These are phyloP conservation scores for Funneliformis geosporum DNA, from an alignment of 192 early-diverging fungal genomes.

Conservation along the genomic window DNA sequence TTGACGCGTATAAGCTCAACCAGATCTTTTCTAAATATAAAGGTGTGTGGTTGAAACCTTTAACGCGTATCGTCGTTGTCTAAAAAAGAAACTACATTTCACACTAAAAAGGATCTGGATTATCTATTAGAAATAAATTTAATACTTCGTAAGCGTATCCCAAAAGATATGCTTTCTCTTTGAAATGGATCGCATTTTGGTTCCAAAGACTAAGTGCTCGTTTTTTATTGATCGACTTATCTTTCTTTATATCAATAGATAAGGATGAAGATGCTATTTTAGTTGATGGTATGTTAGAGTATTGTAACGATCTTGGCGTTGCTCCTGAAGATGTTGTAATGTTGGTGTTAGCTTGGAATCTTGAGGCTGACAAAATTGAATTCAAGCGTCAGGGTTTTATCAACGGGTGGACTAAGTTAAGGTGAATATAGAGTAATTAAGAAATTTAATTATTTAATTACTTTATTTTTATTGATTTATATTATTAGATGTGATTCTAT, in stretches of 20 bases:
- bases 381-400: constrained; percentile 71
- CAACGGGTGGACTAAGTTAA: constrained; percentile 69
- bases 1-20: constrained; percentile 47
- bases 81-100: background rate
- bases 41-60: constrained; percentile 47
- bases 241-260: constrained; percentile 42
- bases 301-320: constrained; percentile 69
- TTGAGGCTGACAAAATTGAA: constrained; percentile 70
- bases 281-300: constrained; percentile 71
- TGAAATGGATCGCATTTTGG: background rate
- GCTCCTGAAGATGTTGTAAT: constrained; percentile 75
- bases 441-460: background rate
- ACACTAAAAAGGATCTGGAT: background rate
- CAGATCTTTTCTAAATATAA: constrained; percentile 74
- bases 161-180: background rate
- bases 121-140: background rate
- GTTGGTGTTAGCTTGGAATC: constrained; percentile 68
- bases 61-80: background rate
- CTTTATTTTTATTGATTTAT: constrained; percentile 13
- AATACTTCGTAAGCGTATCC: background rate
- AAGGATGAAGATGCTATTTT: constrained; percentile 64
- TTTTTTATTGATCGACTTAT: background rate
- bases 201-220: background rate
- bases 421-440: constrained; percentile 35
- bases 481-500: constrained; percentile 61